Conservation (phyloP, 768 basidiomycete species). For the Lactarius deliciosus region DNA sequence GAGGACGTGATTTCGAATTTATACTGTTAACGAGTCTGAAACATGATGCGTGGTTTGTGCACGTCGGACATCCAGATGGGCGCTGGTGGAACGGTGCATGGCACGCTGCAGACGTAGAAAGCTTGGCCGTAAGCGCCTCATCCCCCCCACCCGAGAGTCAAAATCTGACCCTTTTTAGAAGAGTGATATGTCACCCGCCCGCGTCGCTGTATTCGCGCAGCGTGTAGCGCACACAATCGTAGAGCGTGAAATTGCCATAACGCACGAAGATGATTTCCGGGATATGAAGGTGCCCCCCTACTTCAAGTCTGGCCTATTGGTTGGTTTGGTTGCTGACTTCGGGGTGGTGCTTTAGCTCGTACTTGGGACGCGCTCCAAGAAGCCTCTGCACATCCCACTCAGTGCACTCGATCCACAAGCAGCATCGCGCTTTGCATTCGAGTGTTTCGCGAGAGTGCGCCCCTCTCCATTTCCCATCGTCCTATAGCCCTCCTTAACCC, state of each 20-base stretch:
- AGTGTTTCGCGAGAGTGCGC: conserved; percentile 19
- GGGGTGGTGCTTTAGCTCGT: conserved; percentile 13
- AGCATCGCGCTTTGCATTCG: conserved; percentile 15
- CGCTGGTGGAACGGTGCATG: conserved; percentile 25
- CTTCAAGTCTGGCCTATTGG: not conserved
- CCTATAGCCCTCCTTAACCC: no score
- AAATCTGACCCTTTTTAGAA: not conserved
- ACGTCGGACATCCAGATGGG: conserved; percentile 20
- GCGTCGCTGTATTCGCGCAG: conserved; percentile 10
- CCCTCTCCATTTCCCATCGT: not conserved
- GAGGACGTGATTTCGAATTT: not conserved
- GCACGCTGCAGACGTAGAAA: conserved; percentile 15
- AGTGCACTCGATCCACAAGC: conserved; percentile 13
- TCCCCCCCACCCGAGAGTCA: no score
- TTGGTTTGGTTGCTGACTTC: not conserved
- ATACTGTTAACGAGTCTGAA: conserved; percentile 18
- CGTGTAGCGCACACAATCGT: conserved; percentile 14
- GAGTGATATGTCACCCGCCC: conserved; percentile 11
- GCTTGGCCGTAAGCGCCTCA: conserved; percentile 7
- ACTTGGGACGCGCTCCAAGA: conserved; percentile 18
- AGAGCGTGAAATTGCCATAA: conserved; percentile 7
- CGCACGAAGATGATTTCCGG: conserved; percentile 10
- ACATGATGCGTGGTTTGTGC: conserved; percentile 17
- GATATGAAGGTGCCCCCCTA: conserved; percentile 13
- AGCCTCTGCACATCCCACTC: conserved; percentile 17